Percentiles rank a stretch among this genome's conserved stretches.
Conservation (phyloP, 2,329 filamentous ascomycete genomes). For the Fusarium sp. region DNA sequence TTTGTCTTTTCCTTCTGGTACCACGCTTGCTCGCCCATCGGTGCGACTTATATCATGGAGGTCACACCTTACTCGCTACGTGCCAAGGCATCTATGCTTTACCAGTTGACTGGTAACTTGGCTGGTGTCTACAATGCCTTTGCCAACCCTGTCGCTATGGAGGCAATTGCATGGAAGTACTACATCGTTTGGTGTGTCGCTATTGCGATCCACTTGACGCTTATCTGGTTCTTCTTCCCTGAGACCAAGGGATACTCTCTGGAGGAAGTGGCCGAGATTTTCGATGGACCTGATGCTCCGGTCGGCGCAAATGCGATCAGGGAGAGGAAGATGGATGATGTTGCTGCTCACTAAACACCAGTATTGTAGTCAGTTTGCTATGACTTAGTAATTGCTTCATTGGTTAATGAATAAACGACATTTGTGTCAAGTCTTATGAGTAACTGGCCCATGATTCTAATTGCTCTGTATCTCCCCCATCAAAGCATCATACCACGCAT, state of each 20-base stretch:
- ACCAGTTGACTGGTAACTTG: constrained; percentile 49
- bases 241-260: constrained; percentile 45
- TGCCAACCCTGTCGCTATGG: constrained; percentile 61
- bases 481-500: constrained; percentile 13
- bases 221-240: constrained; percentile 51
- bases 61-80: constrained; percentile 56
- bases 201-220: constrained; percentile 34
- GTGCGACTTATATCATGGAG: constrained; percentile 63
- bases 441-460: background rate
- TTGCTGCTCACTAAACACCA: constrained; percentile 7
- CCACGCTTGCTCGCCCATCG: constrained; percentile 57
- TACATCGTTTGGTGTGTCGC: constrained; percentile 61
- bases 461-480: constrained; percentile 13
- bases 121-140: constrained; percentile 57
- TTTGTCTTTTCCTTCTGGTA: constrained; percentile 47
- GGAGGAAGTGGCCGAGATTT: constrained; percentile 46
- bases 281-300: constrained; percentile 42
- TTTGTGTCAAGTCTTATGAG: too few relatives aligned
- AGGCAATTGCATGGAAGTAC: constrained; percentile 59
- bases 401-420: too few relatives aligned
- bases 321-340: constrained; percentile 31
- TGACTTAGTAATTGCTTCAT: too few relatives aligned
- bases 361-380: too few relatives aligned
- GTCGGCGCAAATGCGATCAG: constrained; percentile 41
- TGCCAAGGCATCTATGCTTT: constrained; percentile 50